Base-by-base conservation (phyloP, 768 basidiomycete genomes). In the Filobasidium wieringae region DNA sequence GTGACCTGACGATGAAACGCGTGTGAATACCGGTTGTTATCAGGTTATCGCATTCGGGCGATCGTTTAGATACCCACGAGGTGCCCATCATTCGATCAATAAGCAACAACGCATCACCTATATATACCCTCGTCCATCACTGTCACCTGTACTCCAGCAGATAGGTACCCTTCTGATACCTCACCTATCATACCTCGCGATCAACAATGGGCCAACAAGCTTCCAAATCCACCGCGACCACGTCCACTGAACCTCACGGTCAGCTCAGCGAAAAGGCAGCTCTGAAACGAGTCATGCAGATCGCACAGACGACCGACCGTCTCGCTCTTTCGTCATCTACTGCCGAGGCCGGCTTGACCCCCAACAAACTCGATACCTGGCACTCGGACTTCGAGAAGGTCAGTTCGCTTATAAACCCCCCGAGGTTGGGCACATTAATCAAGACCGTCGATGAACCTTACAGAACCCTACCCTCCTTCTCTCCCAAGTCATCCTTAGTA, bases 401-500 rank as follows among this genome's bases (percentile, higher is more conserved):
- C 40, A 40, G 64, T 58, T 22, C 17, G 4, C 29, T 24, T 11
- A 30, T 19, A 19, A 30, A 15, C 29, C 14, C 2, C 12, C 32
- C 9, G 2, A 19, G 12, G 30, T 26, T 2, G 33, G 26, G 7
- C 11, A 12, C 31, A 5, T 22, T 24, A 2, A 22, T 27, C 5
- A 12, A 15, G 19, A 19, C 12, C 34, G 14, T 4, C 1, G 26
- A 17, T 31, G n/a, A 12, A 1, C n/a, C 14, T 7, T 24, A 12
- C 51, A 70, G 69, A 61, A 58, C 22, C 68, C 68, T n/a, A 62
- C 67, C 0, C 59, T 71, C 36, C 53, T 61, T 17, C 58, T 73
- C 5, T 67, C 69, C 5, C 67, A 66, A 30, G 53, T 71, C 3
- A 68, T 76, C 12, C 62, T 76, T 0, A 53, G 55, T 63, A 68